Percentiles rank a stretch among this genome's conserved stretches.
Conservation (phyloP, 2,329 filamentous ascomycete genomes). For the Catunica adiposa region DNA sequence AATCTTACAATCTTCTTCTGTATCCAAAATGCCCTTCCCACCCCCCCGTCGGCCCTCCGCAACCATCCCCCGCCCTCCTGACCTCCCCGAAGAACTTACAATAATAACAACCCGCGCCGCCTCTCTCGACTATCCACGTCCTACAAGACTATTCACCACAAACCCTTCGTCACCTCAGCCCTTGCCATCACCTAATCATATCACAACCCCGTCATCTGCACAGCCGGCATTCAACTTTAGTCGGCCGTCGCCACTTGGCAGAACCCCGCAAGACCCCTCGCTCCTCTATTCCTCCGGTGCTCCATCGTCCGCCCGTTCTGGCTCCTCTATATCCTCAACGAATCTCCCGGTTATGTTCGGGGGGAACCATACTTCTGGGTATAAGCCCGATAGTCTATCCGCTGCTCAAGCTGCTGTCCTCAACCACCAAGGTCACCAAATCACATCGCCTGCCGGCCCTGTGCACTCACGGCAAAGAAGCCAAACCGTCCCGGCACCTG, state of each 20-base stretch:
- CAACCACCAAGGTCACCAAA: no score
- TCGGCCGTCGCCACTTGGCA: slow-evolving; percentile 12
- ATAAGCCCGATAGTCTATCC: neutral
- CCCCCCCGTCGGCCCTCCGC: neutral
- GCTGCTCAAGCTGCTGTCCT: neutral
- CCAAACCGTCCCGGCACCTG: slow-evolving; percentile 40
- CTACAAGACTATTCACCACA: neutral
- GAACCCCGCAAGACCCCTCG: slow-evolving; percentile 11
- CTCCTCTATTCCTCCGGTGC: slow-evolving; percentile 6
- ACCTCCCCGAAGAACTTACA: slow-evolving; percentile 48
- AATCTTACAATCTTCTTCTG: no score
- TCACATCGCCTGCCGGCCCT: slow-evolving; percentile 14
- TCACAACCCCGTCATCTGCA: slow-evolving; percentile 5
- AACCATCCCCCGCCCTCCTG: neutral
- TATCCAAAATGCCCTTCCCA: no score
- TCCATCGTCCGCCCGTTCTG: slow-evolving; percentile 2
- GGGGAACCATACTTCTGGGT: neutral
- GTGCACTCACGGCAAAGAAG: slow-evolving; percentile 50
- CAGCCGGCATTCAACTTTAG: slow-evolving; percentile 13
- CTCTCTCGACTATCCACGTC: slow-evolving; percentile 13
- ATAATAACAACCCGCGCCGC: slow-evolving; percentile 38
- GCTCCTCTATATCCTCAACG: slow-evolving; percentile 3
- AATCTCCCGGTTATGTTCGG: slow-evolving; percentile 30
- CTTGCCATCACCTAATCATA: slow-evolving; percentile 30
- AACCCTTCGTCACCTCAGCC: slow-evolving; percentile 25